Percentiles rank a stretch among this genome's conserved stretches.
phyloP scores from a whole-genome alignment of 768 basidiomycete species.

The Leccinum longicurvipes region DNA sequence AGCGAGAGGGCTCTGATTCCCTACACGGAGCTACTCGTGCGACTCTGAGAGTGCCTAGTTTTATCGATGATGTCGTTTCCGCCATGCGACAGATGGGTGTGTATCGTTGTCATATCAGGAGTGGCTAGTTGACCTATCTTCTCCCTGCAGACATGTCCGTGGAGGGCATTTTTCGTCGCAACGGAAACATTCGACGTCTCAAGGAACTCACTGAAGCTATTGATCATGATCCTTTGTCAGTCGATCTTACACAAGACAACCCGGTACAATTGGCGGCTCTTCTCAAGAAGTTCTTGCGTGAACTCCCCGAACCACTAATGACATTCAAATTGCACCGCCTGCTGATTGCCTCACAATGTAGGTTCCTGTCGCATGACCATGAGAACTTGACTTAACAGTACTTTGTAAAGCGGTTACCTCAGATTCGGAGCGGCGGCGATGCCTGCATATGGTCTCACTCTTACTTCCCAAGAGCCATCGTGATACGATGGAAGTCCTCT shows the following conservation, averaged over 20 bases:
- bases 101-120: conserved; percentile 22
- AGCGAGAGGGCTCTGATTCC: conserved; percentile 94
- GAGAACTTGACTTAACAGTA: conserved; percentile 9
- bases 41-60: conserved; percentile 88
- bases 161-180: conserved; percentile 98
- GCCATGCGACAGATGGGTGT: conserved; percentile 99
- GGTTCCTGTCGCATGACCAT: conserved; percentile 30
- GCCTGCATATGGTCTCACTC: conserved; percentile 81
- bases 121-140: conserved; percentile 1
- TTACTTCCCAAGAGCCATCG: conserved; percentile 91
- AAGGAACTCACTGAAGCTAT: conserved; percentile 90
- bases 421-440: conserved; percentile 74
- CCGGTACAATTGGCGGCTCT: conserved; percentile 96
- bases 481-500: conserved; percentile 96
- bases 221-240: conserved; percentile 89
- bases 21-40: conserved; percentile 83
- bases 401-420: conserved; percentile 56
- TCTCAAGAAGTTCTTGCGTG: conserved; percentile 94
- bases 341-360: conserved; percentile 85
- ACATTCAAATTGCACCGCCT: conserved; percentile 91
- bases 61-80: conserved; percentile 96
- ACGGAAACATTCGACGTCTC: conserved; percentile 92
- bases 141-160: conserved; percentile 85
- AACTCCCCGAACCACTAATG: conserved; percentile 93
- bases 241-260: conserved; percentile 92